Percentiles rank a stretch among this genome's conserved stretches.
Evolutionary conservation across 495 filamentous ascomycete species (phyloP).

Genomic region (Evansstolkia leycettana): DNA sequence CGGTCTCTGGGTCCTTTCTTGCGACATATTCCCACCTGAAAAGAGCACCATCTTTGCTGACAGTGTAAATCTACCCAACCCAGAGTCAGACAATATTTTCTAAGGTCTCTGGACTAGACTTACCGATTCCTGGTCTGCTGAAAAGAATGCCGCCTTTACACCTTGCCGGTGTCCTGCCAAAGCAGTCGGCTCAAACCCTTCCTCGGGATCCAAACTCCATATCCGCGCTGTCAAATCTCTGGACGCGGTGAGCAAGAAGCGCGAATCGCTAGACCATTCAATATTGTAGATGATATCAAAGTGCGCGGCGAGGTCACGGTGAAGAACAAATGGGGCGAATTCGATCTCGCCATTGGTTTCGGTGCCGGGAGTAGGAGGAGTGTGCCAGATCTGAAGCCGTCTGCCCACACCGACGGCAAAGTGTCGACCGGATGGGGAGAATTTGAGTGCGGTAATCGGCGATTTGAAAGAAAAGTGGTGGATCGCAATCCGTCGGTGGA

Average conservation of each 20-base stretch:
- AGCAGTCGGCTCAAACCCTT: slow-evolving; percentile 79
- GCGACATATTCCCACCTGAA: slow-evolving; percentile 51
- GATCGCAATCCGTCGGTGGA: slow-evolving; percentile 69
- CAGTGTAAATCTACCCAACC: slow-evolving; percentile 52
- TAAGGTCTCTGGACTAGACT: slow-evolving; percentile 5
- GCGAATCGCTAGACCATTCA: slow-evolving; percentile 88
- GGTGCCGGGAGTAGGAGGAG: slow-evolving; percentile 72
- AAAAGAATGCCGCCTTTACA: slow-evolving; percentile 84
- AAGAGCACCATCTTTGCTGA: slow-evolving; percentile 55
- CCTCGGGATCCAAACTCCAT: slow-evolving; percentile 83
- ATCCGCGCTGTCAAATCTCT: slow-evolving; percentile 88
- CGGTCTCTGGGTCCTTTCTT: slow-evolving; percentile 44
- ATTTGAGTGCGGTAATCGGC: slow-evolving; percentile 71
- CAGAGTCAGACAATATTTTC: no score
- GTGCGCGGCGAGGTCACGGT: slow-evolving; percentile 76
- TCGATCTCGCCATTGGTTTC: slow-evolving; percentile 72
- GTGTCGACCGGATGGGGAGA: slow-evolving; percentile 81
- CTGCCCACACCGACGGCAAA: slow-evolving; percentile 80
- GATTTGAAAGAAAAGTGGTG: slow-evolving; percentile 90
- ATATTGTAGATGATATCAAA: slow-evolving; percentile 76
- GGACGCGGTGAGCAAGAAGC: slow-evolving; percentile 83
- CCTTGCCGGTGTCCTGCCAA: slow-evolving; percentile 80
- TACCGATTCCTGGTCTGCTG: slow-evolving; percentile 73
- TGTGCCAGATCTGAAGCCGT: slow-evolving; percentile 88
- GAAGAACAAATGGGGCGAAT: slow-evolving; percentile 86